Evolutionary conservation across 2,329 filamentous ascomycete species (phyloP).

Genomic region (Colletotrichum liaoningense): DNA sequence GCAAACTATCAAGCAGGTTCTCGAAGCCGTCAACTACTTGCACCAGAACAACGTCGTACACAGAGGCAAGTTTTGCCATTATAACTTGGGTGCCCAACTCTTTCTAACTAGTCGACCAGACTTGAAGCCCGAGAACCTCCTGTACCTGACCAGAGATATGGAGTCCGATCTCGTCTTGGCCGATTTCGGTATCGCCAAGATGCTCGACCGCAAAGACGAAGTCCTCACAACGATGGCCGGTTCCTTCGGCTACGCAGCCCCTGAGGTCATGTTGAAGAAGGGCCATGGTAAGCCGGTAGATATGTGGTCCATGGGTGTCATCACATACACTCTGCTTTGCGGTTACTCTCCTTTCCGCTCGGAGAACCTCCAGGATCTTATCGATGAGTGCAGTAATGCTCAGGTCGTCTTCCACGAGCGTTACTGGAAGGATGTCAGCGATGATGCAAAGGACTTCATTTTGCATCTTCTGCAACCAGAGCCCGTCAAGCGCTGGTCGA

Average conservation of each 20-base stretch:
- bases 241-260: conserved; percentile 96
- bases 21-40: conserved; percentile 93
- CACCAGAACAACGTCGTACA: conserved; percentile 97
- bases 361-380: conserved; percentile 91
- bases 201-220: conserved; percentile 89
- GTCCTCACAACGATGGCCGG: conserved; percentile 98
- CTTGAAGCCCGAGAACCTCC: conserved; percentile 96
- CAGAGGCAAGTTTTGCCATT: conserved; percentile 71
- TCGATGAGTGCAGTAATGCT: conserved; percentile 89
- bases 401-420: conserved; percentile 95
- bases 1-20: conserved; percentile 92
- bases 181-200: conserved; percentile 99
- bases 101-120: conserved; percentile 64
- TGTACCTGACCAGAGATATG: conserved; percentile 84
- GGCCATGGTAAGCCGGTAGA: conserved; percentile 98
- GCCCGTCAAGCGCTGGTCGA: conserved; percentile 81
- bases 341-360: conserved; percentile 98
- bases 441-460: conserved; percentile 97
- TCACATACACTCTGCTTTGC: conserved; percentile 97
- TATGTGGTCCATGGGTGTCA: conserved; percentile 99
- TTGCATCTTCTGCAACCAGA: conserved; percentile 81
- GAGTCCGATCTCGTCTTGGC: conserved; percentile 91
- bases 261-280: conserved; percentile 97
- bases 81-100: not conserved
- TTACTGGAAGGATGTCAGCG: conserved; percentile 98